Conservation (phyloP, 805 yeast genomes). For the Lipomyces starkeyi region DNA sequence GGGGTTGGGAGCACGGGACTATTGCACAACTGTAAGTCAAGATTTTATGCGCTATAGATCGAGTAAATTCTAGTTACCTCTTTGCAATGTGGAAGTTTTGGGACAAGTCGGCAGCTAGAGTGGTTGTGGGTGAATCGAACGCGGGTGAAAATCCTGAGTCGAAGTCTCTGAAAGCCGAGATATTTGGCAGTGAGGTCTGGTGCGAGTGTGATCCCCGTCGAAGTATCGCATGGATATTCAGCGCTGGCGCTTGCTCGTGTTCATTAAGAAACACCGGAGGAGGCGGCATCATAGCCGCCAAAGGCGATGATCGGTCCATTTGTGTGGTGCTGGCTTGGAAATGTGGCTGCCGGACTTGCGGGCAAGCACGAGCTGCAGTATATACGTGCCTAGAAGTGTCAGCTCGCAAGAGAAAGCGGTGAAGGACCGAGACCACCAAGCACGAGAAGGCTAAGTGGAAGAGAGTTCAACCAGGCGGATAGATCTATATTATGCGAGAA, state of each 20-base stretch:
- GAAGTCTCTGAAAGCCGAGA: slow-evolving; percentile 3
- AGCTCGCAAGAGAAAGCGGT: not conserved
- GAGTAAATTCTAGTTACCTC: slow-evolving; percentile 28
- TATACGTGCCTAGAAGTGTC: not conserved
- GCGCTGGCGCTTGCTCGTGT: slow-evolving; percentile 10
- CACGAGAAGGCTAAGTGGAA: not conserved
- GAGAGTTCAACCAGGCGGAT: not conserved
- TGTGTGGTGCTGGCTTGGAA: not conserved
- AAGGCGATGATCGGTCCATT: slow-evolving; percentile 38
- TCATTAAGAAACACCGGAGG: slow-evolving; percentile 19
- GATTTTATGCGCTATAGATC: not conserved
- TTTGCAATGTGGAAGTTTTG: slow-evolving; percentile 48
- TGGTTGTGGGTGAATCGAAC: slow-evolving; percentile 43
- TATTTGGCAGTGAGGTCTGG: slow-evolving; percentile 30
- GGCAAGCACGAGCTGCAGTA: not conserved
- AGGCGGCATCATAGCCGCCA: slow-evolving; percentile 37
- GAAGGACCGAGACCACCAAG: not conserved
- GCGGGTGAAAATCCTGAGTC: slow-evolving; percentile 7
- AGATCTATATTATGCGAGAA: not conserved
- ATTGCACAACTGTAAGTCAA: not conserved
- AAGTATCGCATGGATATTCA: slow-evolving; percentile 6
- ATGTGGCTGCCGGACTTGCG: not conserved
- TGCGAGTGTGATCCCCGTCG: slow-evolving; percentile 23
- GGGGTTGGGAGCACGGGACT: slow-evolving; percentile 46
- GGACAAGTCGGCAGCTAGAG: slow-evolving; percentile 47